Base-by-base conservation (phyloP, 2,329 filamentous ascomycete genomes). In the Nectriaceae sp. region DNA sequence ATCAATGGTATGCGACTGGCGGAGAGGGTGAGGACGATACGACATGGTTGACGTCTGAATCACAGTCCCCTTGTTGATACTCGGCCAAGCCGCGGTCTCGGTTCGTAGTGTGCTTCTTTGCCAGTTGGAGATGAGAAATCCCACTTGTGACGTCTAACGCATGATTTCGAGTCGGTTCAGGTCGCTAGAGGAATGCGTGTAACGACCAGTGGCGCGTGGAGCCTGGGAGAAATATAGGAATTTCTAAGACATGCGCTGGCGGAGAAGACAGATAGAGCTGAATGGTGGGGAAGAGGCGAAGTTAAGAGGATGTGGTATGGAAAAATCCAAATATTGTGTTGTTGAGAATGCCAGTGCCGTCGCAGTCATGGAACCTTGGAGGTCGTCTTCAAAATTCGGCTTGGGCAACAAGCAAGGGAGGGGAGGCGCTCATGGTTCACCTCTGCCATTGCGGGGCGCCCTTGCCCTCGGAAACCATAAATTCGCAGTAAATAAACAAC, bases 1-100 rank as follows among this genome's bases (percentile, higher is more conserved):
- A 63, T 82, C 78, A 60, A 71, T 64, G 46, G 75, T 78, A 52
- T 77, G 76, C 55, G 78, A 75, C 66, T 84, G 80, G 57, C 80
- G 77, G 50, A 85, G 75, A 46, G 80, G 77, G 64, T 82, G 79
- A 55, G 75, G 73, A 50, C 78, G 77, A 72, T 78, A 75, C 69
- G 80, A 81, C 76, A 82, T 85, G 60, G 60, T 63, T 58, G 59
- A 58, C 54, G 49, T 57, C 13, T 29, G 24, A 29, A 49, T 55
- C 42, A 55, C 54, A 52, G 55, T 37, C 48, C 55, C 46, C 42
- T 29, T 45, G 47, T 50, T 53, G 55, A 48, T 21, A 16, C 51
- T 57, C 43, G 51, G 51, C 54, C 47, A 46, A 53, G 49, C 50
- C 48, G 49, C 54, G 43, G 46, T 47, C 50, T 53, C 52, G 51